Conservation (phyloP, 495 filamentous ascomycete genomes). For the Penicillium ucsense region DNA sequence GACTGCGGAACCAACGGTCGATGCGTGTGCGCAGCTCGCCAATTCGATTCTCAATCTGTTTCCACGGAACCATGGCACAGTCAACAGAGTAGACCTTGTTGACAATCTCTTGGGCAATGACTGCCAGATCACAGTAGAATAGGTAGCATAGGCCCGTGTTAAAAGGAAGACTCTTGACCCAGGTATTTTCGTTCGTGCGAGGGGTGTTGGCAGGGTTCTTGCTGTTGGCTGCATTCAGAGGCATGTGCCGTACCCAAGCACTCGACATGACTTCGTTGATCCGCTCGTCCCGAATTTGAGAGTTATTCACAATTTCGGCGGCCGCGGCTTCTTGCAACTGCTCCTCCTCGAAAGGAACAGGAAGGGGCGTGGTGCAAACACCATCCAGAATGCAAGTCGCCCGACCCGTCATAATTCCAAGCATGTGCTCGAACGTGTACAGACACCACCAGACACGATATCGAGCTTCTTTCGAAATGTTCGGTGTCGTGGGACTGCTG, state of each 20-base stretch:
- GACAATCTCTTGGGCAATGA: conserved; percentile 45
- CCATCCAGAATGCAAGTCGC: conserved; percentile 48
- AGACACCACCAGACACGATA: conserved; percentile 60
- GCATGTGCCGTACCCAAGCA: conserved; percentile 27
- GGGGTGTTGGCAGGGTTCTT: conserved; percentile 16
- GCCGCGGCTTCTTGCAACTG: conserved; percentile 24
- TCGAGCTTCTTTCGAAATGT: conserved; percentile 51
- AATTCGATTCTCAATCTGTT: conserved; percentile 49
- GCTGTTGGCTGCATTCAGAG: conserved; percentile 24
- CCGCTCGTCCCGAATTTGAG: conserved; percentile 24
- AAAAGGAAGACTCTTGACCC: conserved; percentile 25
- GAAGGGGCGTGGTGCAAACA: conserved; percentile 51
- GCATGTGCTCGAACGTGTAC: conserved; percentile 49
- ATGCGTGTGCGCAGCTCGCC: conserved; percentile 37
- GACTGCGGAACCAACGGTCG: conserved; percentile 41
- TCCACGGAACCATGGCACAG: conserved; percentile 43
- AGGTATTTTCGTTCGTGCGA: conserved; percentile 14
- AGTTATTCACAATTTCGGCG: conserved; percentile 22
- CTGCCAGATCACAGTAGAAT: conserved; percentile 38
- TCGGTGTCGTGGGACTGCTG: conserved; percentile 37
- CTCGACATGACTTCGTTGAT: conserved; percentile 30
- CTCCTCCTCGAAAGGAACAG: conserved; percentile 48
- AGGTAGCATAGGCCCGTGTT: conserved; percentile 37
- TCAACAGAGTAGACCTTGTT: conserved; percentile 48
- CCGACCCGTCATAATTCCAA: conserved; percentile 59